These are phyloP conservation scores for Penicillium sp. DNA, from an alignment of 2,329 filamentous ascomycete species.

Conservation along the genomic window DNA sequence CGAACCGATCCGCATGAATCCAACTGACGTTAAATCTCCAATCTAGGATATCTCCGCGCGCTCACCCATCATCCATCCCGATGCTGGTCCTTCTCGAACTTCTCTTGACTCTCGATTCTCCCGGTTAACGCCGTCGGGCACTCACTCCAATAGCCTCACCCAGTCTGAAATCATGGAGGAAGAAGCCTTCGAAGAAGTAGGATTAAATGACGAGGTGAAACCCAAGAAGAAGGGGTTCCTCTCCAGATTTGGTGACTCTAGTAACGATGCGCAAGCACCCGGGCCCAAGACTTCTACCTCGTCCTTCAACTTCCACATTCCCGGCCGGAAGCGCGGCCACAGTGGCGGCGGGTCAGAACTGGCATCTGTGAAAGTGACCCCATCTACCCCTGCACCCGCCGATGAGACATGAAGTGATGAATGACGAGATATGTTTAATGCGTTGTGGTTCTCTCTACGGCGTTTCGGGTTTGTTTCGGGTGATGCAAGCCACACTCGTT, in stretches of 20 bases:
- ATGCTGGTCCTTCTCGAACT: constrained; percentile 65
- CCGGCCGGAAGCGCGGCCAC: constrained; percentile 69
- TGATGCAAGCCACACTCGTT: constrained; percentile 3
- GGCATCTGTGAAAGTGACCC: constrained; percentile 56
- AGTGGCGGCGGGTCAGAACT: constrained; percentile 72
- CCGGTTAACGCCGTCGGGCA: constrained; percentile 62
- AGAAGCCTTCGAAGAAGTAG: constrained; percentile 87
- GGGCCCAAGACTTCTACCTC: constrained; percentile 42
- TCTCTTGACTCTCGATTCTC: constrained; percentile 76
- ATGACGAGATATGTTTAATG: constrained; percentile 12
- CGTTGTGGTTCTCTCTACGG: constrained; percentile 5
- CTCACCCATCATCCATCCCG: constrained; percentile 67
- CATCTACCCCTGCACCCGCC: constrained; percentile 10
- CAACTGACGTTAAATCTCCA: constrained; percentile 9
- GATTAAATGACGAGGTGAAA: constrained; percentile 72
- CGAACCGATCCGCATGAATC: neutral
- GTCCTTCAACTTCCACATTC: constrained; percentile 64
- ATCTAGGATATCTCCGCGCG: constrained; percentile 82
- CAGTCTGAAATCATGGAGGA: constrained; percentile 67
- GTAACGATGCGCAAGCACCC: constrained; percentile 35
- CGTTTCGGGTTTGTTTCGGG: constrained; percentile 7
- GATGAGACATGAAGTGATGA: constrained; percentile 24
- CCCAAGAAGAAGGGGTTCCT: constrained; percentile 76
- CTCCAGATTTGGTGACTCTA: constrained; percentile 70
- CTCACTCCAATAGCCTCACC: constrained; percentile 59